Conservation (phyloP, 164 flowering plant species). For the Liriodendron chinense region DNA sequence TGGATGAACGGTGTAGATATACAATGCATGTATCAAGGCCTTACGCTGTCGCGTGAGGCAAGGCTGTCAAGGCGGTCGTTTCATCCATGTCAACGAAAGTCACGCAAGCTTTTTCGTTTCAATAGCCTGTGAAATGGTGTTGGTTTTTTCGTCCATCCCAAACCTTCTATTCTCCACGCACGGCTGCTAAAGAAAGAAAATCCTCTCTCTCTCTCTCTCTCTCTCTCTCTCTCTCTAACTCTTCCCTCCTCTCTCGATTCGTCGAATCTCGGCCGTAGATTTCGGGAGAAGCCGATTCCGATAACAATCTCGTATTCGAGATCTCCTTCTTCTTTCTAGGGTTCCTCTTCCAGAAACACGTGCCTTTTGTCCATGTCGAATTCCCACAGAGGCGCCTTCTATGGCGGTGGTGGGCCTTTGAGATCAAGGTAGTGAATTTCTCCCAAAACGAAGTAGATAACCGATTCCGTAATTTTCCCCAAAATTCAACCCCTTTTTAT, state of each 20-base stretch:
- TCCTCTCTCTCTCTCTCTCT: not conserved
- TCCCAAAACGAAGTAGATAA: not conserved
- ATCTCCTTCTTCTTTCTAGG: not conserved
- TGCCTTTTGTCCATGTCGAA: conserved; percentile 21
- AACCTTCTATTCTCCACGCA: not conserved
- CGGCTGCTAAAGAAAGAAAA: not conserved
- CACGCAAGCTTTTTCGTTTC: no score
- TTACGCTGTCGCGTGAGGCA: no score
- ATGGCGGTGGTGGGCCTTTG: conserved; percentile 28
- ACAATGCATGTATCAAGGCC: no score
- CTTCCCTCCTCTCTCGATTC: not conserved
- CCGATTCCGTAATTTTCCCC: not conserved
- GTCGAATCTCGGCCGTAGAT: not conserved
- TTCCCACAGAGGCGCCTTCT: conserved; percentile 10
- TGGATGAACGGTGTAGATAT: no score
- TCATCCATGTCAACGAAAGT: no score
- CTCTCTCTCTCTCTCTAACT: not conserved
- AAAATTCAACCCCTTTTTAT: not conserved
- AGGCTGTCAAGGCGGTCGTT: no score
- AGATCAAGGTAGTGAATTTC: conserved; percentile 32
- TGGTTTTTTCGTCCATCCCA: no score
- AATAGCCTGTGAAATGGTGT: no score
- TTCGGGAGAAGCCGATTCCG: not conserved
- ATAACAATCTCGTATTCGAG: not conserved
- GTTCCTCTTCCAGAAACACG: not conserved